Conservation (phyloP, 192 early-diverging fungal genomes). For the Geosiphon pyriformis region DNA sequence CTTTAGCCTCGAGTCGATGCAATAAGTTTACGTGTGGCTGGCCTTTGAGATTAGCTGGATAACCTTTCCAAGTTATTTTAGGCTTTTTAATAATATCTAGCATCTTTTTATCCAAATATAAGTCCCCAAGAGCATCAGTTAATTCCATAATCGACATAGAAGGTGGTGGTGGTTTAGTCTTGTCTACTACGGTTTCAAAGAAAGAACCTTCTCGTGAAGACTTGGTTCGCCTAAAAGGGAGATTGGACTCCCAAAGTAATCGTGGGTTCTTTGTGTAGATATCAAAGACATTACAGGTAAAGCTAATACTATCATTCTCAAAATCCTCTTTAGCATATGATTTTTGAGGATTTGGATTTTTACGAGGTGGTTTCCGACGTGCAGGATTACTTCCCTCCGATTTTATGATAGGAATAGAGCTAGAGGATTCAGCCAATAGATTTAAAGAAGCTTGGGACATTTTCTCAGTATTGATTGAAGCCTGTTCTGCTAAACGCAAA, state of each 20-base stretch:
- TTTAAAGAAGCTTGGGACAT: neutral
- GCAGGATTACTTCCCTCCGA: neutral
- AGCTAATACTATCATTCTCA: neutral
- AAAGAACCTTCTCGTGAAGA: neutral
- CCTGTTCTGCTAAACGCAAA: neutral
- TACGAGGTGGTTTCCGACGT: neutral
- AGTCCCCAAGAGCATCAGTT: neutral
- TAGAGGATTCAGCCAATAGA: neutral
- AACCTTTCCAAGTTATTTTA: conserved; percentile 8
- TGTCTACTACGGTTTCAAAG: conserved; percentile 3
- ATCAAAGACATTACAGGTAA: neutral
- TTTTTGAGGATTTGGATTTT: conserved; percentile 1
- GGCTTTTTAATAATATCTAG: neutral
- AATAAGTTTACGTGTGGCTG: conserved; percentile 37
- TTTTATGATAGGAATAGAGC: neutral
- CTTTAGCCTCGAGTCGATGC: conserved; percentile 59
- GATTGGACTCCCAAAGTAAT: too few species aligned
- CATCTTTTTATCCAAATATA: neutral
- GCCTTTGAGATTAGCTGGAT: neutral
- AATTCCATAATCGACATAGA: neutral
- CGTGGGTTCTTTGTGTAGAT: conserved; percentile 10
- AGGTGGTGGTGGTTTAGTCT: conserved; percentile 9
- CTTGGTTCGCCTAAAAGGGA: conserved; percentile 2
- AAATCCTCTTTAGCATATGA: neutral
- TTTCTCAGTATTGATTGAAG: neutral